phyloP scores from a whole-genome alignment of 78 protist species.

The Polysphondylium violaceum region DNA sequence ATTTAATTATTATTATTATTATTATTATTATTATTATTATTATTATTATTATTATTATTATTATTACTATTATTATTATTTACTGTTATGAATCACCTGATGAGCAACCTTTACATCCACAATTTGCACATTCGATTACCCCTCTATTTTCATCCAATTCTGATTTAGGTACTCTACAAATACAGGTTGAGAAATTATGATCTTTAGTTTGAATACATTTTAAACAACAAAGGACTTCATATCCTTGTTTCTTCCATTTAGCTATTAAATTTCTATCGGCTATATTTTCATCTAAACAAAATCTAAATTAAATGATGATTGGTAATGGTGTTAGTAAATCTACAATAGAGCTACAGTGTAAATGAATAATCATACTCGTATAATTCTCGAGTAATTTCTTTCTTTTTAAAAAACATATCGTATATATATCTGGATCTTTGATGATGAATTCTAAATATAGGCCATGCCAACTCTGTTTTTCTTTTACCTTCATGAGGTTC shows the following conservation, averaged over 20 bases:
- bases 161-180: slow-evolving; percentile 94
- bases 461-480: slow-evolving; percentile 88
- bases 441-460: slow-evolving; percentile 89
- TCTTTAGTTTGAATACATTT: slow-evolving; percentile 89
- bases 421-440: slow-evolving; percentile 89
- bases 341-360: too few relatives aligned
- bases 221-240: slow-evolving; percentile 95
- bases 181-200: slow-evolving; percentile 86
- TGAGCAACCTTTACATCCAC: slow-evolving; percentile 94
- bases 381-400: slow-evolving; percentile 87
- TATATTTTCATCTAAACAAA: slow-evolving; percentile 81
- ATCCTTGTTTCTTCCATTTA: slow-evolving; percentile 98
- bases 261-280: slow-evolving; percentile 95
- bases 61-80: slow-evolving; percentile 5
- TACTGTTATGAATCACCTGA: slow-evolving; percentile 77
- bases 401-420: slow-evolving; percentile 84
- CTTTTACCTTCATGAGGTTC: slow-evolving; percentile 93
- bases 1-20: too few relatives aligned
- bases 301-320: too few relatives aligned
- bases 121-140: slow-evolving; percentile 84
- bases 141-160: slow-evolving; percentile 55
- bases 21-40: too few relatives aligned
- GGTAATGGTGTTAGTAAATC: too few relatives aligned
- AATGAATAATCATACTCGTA: too few relatives aligned
- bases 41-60: neutral